Base-by-base conservation (phyloP, 192 early-diverging fungal genomes). In the Backusella luteola region DNA sequence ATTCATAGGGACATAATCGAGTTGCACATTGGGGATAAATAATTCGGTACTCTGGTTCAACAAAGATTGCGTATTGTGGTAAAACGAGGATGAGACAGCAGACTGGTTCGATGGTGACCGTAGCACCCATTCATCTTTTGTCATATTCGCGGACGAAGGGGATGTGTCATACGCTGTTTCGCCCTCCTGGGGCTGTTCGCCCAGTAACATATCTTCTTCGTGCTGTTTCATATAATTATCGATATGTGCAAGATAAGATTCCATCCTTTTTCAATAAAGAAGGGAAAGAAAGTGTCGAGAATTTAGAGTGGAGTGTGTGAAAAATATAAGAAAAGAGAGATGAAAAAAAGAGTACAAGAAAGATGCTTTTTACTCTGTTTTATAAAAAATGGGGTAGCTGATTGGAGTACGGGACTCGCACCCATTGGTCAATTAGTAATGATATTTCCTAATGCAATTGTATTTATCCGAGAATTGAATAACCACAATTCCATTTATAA, bases 181-280 rank as follows among this genome's bases (percentile, higher is more conserved):
- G 3, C 29, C 23, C 0, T 26, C 23, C 11, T 63, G 56, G 3
- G 21, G 56, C 11, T 63, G 21, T 4, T 63, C 56, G 4, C 11
- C 8, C 26, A 63, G 12, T 9, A 29, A 0, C 56, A 63, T 63
- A 11, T 63, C 56, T 26, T 63, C 56, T 63, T 63, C 56, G 4
- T 63, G 56, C 4, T 63, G 23, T 29, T 63, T 63, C 56, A 79
- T 59, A 39, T 79, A 79, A 36, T 34, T 74, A 41, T 79, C 78
- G 5, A 79, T 79, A 59, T 73, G 70, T 6, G 78, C 19, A 15
- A 79, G 32, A 69, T 79, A 79, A 11, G 67, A 69, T 5, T 79
- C 78, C 78, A 78, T 78, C 8, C 32, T 78, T 39, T 39, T 23
- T 32, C 5, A 52, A n/a, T 32, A 32, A 5, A 19, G 49, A 19